These are phyloP conservation scores for Plectosphaerella sp. DNA, from an alignment of 2,329 filamentous ascomycete species.

Conservation along the genomic window DNA sequence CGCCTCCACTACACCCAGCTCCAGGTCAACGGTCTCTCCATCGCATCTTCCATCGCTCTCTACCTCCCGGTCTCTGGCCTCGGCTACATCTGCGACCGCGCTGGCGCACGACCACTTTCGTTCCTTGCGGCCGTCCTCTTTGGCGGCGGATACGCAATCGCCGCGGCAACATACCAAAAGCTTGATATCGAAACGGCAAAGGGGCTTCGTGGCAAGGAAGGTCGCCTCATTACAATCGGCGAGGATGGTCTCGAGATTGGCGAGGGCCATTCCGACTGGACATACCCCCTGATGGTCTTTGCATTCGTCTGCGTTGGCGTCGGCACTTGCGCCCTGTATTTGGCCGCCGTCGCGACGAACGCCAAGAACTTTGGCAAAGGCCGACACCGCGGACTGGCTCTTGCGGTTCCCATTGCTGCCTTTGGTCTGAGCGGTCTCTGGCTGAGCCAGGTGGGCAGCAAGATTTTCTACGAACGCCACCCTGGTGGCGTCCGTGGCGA, in stretches of 20 bases:
- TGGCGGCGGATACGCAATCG: slow-evolving; percentile 75
- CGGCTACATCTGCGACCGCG: slow-evolving; percentile 87
- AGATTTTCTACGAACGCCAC: slow-evolving; percentile 66
- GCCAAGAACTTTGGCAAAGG: slow-evolving; percentile 97
- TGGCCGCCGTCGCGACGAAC: slow-evolving; percentile 86
- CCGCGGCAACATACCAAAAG: slow-evolving; percentile 68
- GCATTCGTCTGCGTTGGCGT: slow-evolving; percentile 80
- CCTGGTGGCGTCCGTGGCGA: slow-evolving; percentile 60
- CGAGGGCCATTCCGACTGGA: slow-evolving; percentile 48
- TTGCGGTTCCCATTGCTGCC: slow-evolving; percentile 85
- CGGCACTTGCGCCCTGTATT: slow-evolving; percentile 84
- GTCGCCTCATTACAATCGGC: slow-evolving; percentile 25
- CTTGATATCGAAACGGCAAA: slow-evolving; percentile 37
- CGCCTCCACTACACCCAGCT: slow-evolving; percentile 84
- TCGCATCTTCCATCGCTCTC: slow-evolving; percentile 79
- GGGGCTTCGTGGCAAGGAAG: slow-evolving; percentile 10
- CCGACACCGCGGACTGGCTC: slow-evolving; percentile 79
- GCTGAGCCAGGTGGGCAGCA: slow-evolving; percentile 83
- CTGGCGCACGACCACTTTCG: slow-evolving; percentile 74
- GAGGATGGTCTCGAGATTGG: slow-evolving; percentile 13
- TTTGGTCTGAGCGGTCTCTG: slow-evolving; percentile 96
- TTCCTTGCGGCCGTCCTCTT: slow-evolving; percentile 70
- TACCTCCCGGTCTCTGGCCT: slow-evolving; percentile 90
- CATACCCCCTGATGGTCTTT: slow-evolving; percentile 78
- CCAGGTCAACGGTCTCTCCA: slow-evolving; percentile 86